Evolutionary conservation across 1,284 basidiomycete species (phyloP).

Genomic region (Apiotrichum domesticum): DNA sequence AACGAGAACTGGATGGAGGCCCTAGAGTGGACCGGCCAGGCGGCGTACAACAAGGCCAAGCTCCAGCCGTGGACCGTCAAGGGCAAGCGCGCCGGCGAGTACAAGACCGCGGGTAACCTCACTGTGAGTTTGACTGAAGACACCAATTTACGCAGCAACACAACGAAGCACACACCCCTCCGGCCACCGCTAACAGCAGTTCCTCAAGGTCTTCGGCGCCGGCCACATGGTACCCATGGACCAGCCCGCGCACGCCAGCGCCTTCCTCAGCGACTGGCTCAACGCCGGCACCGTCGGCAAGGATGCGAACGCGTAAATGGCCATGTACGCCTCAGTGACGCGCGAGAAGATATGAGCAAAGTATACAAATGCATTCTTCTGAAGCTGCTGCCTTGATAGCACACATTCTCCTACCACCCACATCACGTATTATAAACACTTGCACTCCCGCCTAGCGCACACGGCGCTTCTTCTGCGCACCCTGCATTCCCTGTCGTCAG

Average conservation of each 20-base stretch:
- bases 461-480: constrained; percentile 23
- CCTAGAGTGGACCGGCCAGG: constrained; percentile 61
- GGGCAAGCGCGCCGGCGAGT: constrained; percentile 51
- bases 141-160: constrained; percentile 28
- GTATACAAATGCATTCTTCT: background rate
- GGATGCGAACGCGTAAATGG: background rate
- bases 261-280: constrained; percentile 46
- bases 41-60: constrained; percentile 49
- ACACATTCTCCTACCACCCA: background rate
- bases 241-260: constrained; percentile 43
- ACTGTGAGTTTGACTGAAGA: constrained; percentile 54
- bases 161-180: too few relatives aligned
- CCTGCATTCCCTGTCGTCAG: constrained; percentile 20
- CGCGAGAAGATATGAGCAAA: background rate
- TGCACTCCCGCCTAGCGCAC: constrained; percentile 8
- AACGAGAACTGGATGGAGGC: constrained; percentile 60
- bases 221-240: constrained; percentile 49
- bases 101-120: constrained; percentile 55
- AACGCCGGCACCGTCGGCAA: constrained; percentile 14
- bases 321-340: background rate
- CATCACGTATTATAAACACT: background rate
- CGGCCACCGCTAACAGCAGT: background rate
- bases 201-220: constrained; percentile 35
- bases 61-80: constrained; percentile 51
- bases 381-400: too few relatives aligned